Base-by-base conservation (phyloP, 2,329 filamentous ascomycete genomes). In the Phyllosticta citriasiana region DNA sequence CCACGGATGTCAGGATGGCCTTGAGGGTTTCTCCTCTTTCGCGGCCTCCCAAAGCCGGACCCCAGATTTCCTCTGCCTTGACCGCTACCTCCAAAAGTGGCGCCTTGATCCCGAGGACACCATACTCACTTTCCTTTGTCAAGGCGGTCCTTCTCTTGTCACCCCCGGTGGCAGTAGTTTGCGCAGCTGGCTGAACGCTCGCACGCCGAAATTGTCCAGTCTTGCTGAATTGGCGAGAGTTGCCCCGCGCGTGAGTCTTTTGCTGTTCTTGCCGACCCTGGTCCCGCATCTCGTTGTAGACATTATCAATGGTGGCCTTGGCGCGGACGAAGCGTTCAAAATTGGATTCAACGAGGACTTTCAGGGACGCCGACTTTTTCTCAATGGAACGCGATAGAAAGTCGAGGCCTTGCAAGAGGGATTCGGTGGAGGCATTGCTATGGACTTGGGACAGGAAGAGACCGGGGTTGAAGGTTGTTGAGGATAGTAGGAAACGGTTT, bases 271-370 rank as follows among this genome's bases (percentile, higher is more conserved):
- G 75, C 52, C 76, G 74, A 79, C 92, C 80, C 84, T 96, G 82
- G 35, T 82, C 82, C 27, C 82, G 79, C 94, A 99, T 99, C 74
- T 99, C 94, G 64, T 87, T 95, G 76, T 99, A 99, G 58, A 99
- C 94, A 76, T 96, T 96, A 77, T 99, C 94, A 69, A 99, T 97
- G 7, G 93, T 97, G 19, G 93, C 90, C 74, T 99, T 99, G 53
- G 94, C 94, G 65, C 91, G 88, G 61, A 99, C 94, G 77, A 99
- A 99, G 66, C 93, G 88, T 75, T 99, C 95, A 71, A 99, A 99
- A 73, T 99, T 99, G 65, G 90, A 93, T 74, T 99, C 94, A 25
- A 99, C 94, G 19, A 99, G 82, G 10, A 96, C 89, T 72, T 99
- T 99, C 64, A 99, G 82, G 3, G 92, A 97, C 0, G 93, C 94